Percentiles rank a stretch among this genome's conserved stretches.
Evolutionary conservation across 331 rosid genomes (phyloP).

Genomic region (Rosa hybrid): DNA sequence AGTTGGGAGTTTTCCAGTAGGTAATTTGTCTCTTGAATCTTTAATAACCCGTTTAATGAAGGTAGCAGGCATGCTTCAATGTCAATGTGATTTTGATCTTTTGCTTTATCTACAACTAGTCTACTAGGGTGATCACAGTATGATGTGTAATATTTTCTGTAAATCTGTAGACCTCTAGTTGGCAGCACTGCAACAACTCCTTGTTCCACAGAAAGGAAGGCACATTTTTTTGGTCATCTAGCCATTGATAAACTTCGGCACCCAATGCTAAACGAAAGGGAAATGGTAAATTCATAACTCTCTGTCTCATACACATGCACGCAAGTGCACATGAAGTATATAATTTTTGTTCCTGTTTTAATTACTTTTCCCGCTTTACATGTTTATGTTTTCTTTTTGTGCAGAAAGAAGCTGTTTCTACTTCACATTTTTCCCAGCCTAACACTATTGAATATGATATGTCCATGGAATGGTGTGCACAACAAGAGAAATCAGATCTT

Average conservation of each 20-base stretch:
- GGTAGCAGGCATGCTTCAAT: background rate
- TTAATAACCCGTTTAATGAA: background rate
- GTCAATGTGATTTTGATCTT: slow-evolving; percentile 7
- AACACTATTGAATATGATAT: slow-evolving; percentile 83
- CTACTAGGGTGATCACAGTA: slow-evolving; percentile 13
- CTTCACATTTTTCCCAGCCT: slow-evolving; percentile 92
- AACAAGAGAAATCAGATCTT: slow-evolving; percentile 54
- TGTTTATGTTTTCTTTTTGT: slow-evolving; percentile 17
- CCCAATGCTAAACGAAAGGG: slow-evolving; percentile 47
- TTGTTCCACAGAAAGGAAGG: slow-evolving; percentile 54
- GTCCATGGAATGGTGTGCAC: slow-evolving; percentile 88
- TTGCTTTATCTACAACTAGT: background rate
- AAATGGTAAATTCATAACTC: slow-evolving; percentile 44
- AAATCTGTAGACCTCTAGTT: slow-evolving; percentile 62
- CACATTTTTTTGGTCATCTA: slow-evolving; percentile 66
- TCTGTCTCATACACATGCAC: slow-evolving; percentile 3
- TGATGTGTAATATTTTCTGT: slow-evolving; percentile 22
- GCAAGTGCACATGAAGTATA: background rate
- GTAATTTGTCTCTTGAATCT: no score
- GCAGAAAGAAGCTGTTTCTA: slow-evolving; percentile 92
- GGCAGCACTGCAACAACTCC: slow-evolving; percentile 54
- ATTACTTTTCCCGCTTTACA: slow-evolving; percentile 1
- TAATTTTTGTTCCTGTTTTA: background rate
- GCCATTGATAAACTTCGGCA: slow-evolving; percentile 49
- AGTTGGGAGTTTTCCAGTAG: no score